phyloP scores from a whole-genome alignment of 805 yeast species.

The Kazachstania psychrophila region DNA sequence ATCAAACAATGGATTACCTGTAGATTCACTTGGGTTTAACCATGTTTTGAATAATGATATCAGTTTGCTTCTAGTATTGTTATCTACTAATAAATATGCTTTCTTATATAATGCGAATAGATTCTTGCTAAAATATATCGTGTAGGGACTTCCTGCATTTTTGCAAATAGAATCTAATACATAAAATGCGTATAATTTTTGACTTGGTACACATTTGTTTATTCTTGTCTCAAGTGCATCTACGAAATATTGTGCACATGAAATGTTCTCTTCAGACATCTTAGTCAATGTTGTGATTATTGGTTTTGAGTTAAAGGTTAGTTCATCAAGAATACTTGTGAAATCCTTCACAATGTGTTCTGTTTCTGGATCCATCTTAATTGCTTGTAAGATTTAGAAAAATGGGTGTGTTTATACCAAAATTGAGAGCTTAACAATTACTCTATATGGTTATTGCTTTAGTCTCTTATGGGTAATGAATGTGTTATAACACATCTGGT shows the following conservation, averaged over 20 bases:
- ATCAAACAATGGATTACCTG: constrained; percentile 54
- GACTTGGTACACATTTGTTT: constrained; percentile 67
- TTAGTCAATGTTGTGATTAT: constrained; percentile 77
- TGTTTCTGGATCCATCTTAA: constrained; percentile 27
- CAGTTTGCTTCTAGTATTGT: constrained; percentile 61
- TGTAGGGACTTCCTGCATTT: constrained; percentile 83
- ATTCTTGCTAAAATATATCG: constrained; percentile 62
- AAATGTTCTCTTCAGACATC: constrained; percentile 77
- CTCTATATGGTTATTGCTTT: too few species aligned
- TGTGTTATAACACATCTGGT: too few species aligned
- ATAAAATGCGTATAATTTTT: constrained; percentile 77
- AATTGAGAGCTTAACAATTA: too few species aligned
- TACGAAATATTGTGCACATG: constrained; percentile 67
- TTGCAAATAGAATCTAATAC: constrained; percentile 86
- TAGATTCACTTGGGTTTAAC: constrained; percentile 49
- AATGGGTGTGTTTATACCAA: background rate
- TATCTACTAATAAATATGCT: constrained; percentile 72
- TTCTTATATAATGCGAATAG: constrained; percentile 57
- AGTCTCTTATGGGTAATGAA: too few species aligned
- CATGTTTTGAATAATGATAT: constrained; percentile 79
- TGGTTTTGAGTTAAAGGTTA: constrained; percentile 84
- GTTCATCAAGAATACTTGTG: constrained; percentile 56
- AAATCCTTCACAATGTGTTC: constrained; percentile 47
- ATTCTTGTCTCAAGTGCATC: constrained; percentile 69
- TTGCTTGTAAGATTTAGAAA: too few species aligned